Evolutionary conservation across 2,329 filamentous ascomycete genomes (phyloP).

Genomic region (Arthrobotrys megalospora): DNA sequence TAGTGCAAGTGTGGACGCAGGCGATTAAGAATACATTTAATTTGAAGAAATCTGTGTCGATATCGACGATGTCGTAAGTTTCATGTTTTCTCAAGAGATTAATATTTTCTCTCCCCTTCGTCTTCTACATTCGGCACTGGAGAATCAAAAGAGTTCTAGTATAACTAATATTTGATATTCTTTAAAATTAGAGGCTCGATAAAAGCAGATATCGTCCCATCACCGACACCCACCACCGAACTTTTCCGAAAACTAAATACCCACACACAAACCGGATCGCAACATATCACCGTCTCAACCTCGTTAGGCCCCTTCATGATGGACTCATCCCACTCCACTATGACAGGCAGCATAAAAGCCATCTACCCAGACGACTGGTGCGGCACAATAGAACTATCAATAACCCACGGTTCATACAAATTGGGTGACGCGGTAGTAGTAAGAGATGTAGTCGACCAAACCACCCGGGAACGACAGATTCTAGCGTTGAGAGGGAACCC

Average conservation of each 20-base stretch:
- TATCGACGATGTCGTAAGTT: slow-evolving; percentile 47
- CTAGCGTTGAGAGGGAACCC: slow-evolving; percentile 53
- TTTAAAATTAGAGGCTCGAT: slow-evolving; percentile 41
- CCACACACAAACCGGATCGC: slow-evolving; percentile 31
- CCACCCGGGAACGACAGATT: slow-evolving; percentile 28
- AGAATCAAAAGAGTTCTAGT: neutral
- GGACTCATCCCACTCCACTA: slow-evolving; percentile 43
- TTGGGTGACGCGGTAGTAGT: slow-evolving; percentile 29
- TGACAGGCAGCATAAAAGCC: slow-evolving; percentile 42
- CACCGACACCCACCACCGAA: slow-evolving; percentile 39
- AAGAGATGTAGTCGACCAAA: slow-evolving; percentile 43
- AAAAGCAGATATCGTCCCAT: slow-evolving; percentile 40
- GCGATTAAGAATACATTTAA: slow-evolving; percentile 40
- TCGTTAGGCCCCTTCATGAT: slow-evolving; percentile 49
- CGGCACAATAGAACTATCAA: slow-evolving; percentile 43
- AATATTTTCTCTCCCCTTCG: too few relatives aligned
- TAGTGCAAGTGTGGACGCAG: slow-evolving; percentile 45
- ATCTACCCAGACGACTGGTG: slow-evolving; percentile 54
- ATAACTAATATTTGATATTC: neutral
- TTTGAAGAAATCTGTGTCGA: slow-evolving; percentile 40
- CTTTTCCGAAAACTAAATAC: slow-evolving; percentile 42
- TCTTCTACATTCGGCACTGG: neutral
- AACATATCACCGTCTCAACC: slow-evolving; percentile 32
- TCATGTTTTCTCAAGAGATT: too few relatives aligned
- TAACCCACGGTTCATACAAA: slow-evolving; percentile 40